Evolutionary conservation across 2,329 filamentous ascomycete species (phyloP), one percentile per base, ranked within the genome.

Genomic region (Cyclaneusma minus): DNA sequence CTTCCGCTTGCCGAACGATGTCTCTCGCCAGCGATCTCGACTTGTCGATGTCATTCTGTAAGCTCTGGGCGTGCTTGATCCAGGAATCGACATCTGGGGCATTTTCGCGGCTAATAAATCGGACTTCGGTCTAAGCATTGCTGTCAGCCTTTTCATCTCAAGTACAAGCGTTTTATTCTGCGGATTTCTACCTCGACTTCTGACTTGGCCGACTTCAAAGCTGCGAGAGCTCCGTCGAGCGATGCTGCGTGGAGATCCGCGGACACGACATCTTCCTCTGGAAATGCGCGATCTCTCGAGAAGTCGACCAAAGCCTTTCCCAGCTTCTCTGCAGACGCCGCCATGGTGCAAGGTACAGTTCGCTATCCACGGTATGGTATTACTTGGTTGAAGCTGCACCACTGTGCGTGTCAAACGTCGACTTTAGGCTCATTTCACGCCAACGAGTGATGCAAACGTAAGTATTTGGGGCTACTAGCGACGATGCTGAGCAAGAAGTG

Each of bases 21-120:
- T 84, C 73, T 42, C 74, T 74, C 13, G 87, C 84, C 18, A 84
- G 73, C 10, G 68, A 64, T 42, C 82, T 76, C 13, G 83, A 87
- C 24, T 70, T 68, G 41, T 81, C 70, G 37, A 94, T 87, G 45
- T 94, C 87, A 34, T 75, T 68, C 48, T 92, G 82, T 6, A 94
- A 66, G 27, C 75, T 70, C 50, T 82, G 82, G 24, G 85, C 83
- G 49, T 89, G 82, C 27, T 63, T 56, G 30, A 91, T 80, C 87
- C 87, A 95, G 27, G 74, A 68, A 44, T 83, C 78, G 26, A 93
- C 77, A 42, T 91, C 78, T 20, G 74, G 68, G 30, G 75, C 78
- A 11, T 73, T 78, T 37, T 83, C 72, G 44, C 72, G 68, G 50
- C 85, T 91, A 34, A 89, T 68, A 13, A 58, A 51, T 36, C 74